A percentile compares a stretch with the other conserved stretches of the same genome.
phyloP scores from a whole-genome alignment of 139 green algal species.

The Chloropicon primus region DNA sequence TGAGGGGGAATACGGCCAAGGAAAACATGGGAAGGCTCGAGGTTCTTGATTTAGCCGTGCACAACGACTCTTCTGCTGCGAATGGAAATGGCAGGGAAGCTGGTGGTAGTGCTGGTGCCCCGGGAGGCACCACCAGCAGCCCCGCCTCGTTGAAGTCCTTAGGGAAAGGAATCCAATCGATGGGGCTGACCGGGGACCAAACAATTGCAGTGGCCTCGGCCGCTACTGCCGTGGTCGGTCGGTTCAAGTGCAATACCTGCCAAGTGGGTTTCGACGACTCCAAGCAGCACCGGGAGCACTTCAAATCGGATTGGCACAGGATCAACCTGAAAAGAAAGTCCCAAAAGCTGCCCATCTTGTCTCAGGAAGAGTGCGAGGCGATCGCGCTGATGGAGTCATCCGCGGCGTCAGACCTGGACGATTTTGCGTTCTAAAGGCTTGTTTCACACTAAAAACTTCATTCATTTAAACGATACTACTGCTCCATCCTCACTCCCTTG shows the following conservation, averaged over 20 bases:
- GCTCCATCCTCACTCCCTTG: not conserved
- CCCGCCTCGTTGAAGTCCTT: too few species aligned
- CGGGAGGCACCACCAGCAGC: slow-evolving; percentile 4
- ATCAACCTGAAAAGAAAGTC: slow-evolving; percentile 63
- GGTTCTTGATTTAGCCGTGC: slow-evolving; percentile 60
- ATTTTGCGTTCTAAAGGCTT: not conserved
- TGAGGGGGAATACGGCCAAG: slow-evolving; percentile 31
- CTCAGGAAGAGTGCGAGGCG: slow-evolving; percentile 26
- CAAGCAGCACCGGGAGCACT: slow-evolving; percentile 64
- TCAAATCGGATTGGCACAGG: slow-evolving; percentile 79
- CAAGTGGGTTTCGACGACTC: slow-evolving; percentile 26
- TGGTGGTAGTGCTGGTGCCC: slow-evolving; percentile 8
- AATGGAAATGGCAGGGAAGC: not conserved
- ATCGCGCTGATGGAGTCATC: not conserved
- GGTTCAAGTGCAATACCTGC: slow-evolving; percentile 24
- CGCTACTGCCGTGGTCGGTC: not conserved
- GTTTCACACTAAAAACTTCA: slow-evolving; percentile 5
- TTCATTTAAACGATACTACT: not conserved
- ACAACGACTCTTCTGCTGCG: not conserved
- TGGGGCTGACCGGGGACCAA: not conserved
- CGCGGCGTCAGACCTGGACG: not conserved
- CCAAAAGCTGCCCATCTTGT: slow-evolving; percentile 31
- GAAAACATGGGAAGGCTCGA: slow-evolving; percentile 52
- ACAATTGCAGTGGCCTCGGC: not conserved
- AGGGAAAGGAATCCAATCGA: too few species aligned